Evolutionary conservation across 257 asterid genomes (phyloP).

Genomic region (Solanum peruvianum): DNA sequence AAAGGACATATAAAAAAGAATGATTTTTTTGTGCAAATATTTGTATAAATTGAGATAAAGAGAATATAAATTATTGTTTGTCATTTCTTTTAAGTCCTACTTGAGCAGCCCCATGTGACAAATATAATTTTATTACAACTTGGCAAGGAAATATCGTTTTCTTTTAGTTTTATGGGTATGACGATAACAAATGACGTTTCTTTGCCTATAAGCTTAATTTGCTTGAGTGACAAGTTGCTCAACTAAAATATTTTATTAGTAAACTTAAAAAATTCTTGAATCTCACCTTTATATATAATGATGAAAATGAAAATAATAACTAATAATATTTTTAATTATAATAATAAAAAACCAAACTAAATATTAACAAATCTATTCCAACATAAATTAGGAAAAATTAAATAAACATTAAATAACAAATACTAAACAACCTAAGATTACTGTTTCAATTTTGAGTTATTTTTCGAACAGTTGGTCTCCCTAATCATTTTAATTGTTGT

Average conservation of each 20-base stretch:
- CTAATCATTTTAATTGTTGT: background rate
- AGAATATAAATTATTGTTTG: too few species aligned
- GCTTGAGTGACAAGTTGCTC: background rate
- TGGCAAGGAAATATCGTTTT: background rate
- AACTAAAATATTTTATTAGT: background rate
- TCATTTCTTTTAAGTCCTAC: background rate
- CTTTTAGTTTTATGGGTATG: background rate
- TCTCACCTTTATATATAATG: too few species aligned
- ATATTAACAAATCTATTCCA: too few species aligned
- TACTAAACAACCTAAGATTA: background rate
- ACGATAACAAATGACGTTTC: background rate
- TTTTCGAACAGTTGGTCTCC: background rate
- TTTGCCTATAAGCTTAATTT: background rate
- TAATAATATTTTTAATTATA: too few species aligned
- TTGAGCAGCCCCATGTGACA: background rate
- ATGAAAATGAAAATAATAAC: too few species aligned
- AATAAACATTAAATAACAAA: too few species aligned
- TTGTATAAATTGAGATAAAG: too few species aligned
- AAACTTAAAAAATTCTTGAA: too few species aligned
- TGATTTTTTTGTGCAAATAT: too few species aligned
- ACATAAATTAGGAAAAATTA: too few species aligned
- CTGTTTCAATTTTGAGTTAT: background rate
- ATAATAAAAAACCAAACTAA: too few species aligned
- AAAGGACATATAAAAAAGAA: too few species aligned
- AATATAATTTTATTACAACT: background rate